Conservation (phyloP, 805 yeast genomes). For the Saccharomycopsis olivae region DNA sequence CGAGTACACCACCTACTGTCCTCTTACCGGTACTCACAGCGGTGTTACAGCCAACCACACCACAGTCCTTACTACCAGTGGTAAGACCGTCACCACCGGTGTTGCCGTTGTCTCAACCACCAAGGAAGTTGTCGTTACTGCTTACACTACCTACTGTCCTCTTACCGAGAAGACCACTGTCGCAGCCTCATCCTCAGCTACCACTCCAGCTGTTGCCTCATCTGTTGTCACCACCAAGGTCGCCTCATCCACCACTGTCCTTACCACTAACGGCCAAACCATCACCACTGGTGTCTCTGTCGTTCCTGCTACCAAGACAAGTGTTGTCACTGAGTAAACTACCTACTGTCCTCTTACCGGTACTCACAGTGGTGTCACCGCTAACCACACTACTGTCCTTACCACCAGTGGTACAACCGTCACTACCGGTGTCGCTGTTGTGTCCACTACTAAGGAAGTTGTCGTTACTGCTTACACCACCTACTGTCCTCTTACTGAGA, state of each 20-base stretch:
- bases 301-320: background rate
- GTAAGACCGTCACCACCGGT: background rate
- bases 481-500: slow-evolving; percentile 21
- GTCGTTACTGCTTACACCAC: slow-evolving; percentile 21
- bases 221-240: background rate
- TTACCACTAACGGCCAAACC: background rate
- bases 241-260: background rate
- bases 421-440: background rate
- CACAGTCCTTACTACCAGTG: too few species aligned
- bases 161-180: slow-evolving; percentile 11
- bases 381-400: too few species aligned
- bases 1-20: too few species aligned
- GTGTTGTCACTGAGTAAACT: background rate
- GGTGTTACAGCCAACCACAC: too few species aligned
- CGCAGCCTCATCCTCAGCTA: background rate
- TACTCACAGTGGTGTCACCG: too few species aligned
- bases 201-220: background rate
- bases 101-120: slow-evolving; percentile 7
- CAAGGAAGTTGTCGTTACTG: slow-evolving; percentile 18
- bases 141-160: slow-evolving; percentile 24
- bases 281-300: too few species aligned
- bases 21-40: too few species aligned
- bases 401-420: too few species aligned
- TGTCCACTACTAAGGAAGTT: slow-evolving; percentile 15
- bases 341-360: too few species aligned